Evolutionary conservation across 225 moss, liverwort and hornwort genomes (phyloP), one percentile per base, ranked within the genome.

Genomic region (Straminergon stramineum): DNA sequence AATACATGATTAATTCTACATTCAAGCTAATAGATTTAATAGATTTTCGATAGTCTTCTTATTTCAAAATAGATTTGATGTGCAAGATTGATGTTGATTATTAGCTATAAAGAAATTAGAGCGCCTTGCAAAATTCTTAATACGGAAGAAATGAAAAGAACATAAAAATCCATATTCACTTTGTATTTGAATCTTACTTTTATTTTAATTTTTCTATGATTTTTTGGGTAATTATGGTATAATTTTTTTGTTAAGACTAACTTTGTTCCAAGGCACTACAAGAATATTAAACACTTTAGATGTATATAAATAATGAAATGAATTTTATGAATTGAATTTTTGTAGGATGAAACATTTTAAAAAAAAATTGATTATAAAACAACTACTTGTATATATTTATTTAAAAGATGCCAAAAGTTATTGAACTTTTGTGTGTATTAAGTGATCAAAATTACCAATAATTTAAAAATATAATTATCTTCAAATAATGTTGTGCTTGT

Each of bases 181-280:
- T 27, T 39, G 7, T 17, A 11, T 1, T n/a, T 56, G 6, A 79
- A 10, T 55, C 37, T 24, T 76, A 10, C 0, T 79, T 79, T 24
- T 53, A 16, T 1, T 23, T 79, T 24, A 1, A 0, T 24, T 2
- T 7, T 26, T 11, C 3, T 17, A 17, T 17, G 7, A 11, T 11
- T 53, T 37, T 24, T 57, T 4, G 6, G 6, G 2, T 5, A 27
- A 39, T 27, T 17, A 27, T 26, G 11, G 11, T 4, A 79, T 18
- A 34, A 34, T 0, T 1, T 77, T 34, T 24, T 53, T 34, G 10
- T 1, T 7, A 79, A 10, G 17, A 32, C 79, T 26, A 58, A n/a
- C 17, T 56, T 37, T 79, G 10, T 56, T 79, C 1, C 37, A 22
- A 35, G 24, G 6, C 53, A 57, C 10, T 79, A 17, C 4, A 24